Base-by-base conservation (phyloP, 345 rosid species). In the Passiflora organensis region DNA sequence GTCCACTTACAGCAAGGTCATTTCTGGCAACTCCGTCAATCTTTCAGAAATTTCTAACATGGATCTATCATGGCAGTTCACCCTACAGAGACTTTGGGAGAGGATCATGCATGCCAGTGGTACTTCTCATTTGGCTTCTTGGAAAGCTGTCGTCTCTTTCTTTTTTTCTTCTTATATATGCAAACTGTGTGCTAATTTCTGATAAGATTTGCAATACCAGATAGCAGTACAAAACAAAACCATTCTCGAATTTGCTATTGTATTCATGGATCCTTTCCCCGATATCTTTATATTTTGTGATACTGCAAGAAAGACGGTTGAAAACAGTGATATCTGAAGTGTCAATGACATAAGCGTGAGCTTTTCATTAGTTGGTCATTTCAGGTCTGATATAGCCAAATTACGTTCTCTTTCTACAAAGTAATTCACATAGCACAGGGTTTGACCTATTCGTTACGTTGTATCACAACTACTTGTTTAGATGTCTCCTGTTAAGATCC, bases 61-160 rank as follows among this genome's bases (percentile, higher is more conserved):
- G 64, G 86, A 82, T 63, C 72, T 89, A 62, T 74, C 85, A 44
- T 90, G 95, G 97, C 97, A 90, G 68, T 77, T 73, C 55, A 72
- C 55, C 55, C 76, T 90, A 59, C 94, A 87, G 53, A 83, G 78
- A 59, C 55, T 80, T 24, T 90, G 95, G 94, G 95, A 87, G 73
- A 75, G 64, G 72, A 70, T 78, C 55, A 48, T 77, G 48, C 85
- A 77, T 53, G 95, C 87, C 58, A 68, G 72, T 53, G 87, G 91
- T 86, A 73, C 14, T 58, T 5, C 15, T 14, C 34, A 18, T 53
- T 39, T 46, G 13, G 34, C 49, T 13, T 48, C 19, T 18, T 32
- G 21, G 2, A 62, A 54, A 22, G 43, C 46, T 32, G 55, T 4
- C 12, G 13, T 41, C 18, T 39, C 15, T 48, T 44, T 6, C 12